A percentile compares a stretch with the other conserved stretches of the same genome.
Conservation (phyloP, 768 basidiomycete genomes). For the Pholiota microspora region DNA sequence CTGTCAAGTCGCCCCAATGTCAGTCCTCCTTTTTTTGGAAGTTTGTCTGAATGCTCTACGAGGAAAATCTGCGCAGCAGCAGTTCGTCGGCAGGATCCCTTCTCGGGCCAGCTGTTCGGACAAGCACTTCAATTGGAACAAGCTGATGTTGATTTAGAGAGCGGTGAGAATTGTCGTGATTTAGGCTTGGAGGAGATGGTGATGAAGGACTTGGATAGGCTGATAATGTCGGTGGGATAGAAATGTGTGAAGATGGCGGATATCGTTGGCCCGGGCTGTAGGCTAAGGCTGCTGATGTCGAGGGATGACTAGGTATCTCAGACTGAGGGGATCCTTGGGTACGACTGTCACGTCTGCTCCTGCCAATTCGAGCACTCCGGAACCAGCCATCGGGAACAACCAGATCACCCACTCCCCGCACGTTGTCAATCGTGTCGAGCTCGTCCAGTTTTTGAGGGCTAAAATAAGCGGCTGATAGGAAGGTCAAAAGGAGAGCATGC, state of each 20-base stretch:
- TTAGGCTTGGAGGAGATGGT: constrained; percentile 35
- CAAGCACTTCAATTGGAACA: constrained; percentile 64
- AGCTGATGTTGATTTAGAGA: constrained; percentile 36
- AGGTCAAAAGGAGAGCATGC: constrained; percentile 25
- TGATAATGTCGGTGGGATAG: constrained; percentile 27
- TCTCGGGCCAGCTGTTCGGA: constrained; percentile 49
- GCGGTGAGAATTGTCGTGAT: constrained; percentile 21
- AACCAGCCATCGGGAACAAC: constrained; percentile 77
- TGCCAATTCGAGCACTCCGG: constrained; percentile 71
- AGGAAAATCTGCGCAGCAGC: constrained; percentile 55
- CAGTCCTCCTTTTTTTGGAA: neutral
- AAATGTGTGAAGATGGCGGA: constrained; percentile 21
- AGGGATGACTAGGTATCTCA: constrained; percentile 24
- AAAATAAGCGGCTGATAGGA: constrained; percentile 74
- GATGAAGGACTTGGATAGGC: constrained; percentile 36
- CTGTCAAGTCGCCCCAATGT: constrained; percentile 4
- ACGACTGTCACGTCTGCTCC: constrained; percentile 52
- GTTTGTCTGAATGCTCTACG: constrained; percentile 16
- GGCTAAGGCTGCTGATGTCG: constrained; percentile 22
- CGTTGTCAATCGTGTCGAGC: constrained; percentile 68
- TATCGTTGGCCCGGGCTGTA: constrained; percentile 24
- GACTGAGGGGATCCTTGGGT: constrained; percentile 31
- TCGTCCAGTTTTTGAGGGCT: constrained; percentile 73
- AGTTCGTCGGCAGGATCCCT: constrained; percentile 68
- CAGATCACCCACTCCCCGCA: constrained; percentile 64